Evolutionary conservation across 202 grass and related monocot genomes (phyloP).

Genomic region (Setaria italica): DNA sequence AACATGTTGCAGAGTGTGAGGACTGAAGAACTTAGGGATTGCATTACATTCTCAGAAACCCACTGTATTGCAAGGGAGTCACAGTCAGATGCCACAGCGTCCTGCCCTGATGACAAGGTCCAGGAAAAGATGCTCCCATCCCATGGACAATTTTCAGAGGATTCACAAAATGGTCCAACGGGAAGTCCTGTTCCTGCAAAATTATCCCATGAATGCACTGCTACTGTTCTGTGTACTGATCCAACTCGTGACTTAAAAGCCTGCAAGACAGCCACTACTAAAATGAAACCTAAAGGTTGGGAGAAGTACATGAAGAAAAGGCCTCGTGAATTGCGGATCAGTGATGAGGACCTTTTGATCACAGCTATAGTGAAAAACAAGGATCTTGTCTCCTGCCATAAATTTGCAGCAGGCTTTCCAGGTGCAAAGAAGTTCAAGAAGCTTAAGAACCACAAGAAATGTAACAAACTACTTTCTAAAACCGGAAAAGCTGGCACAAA

Average conservation of each 20-base stretch:
- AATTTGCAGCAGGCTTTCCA: slow-evolving; percentile 58
- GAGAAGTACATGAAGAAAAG: slow-evolving; percentile 72
- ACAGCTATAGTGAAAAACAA: slow-evolving; percentile 95
- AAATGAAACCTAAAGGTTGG: slow-evolving; percentile 57
- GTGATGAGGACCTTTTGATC: slow-evolving; percentile 93
- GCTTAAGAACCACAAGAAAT: slow-evolving; percentile 64
- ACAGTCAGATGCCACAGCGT: slow-evolving; percentile 31
- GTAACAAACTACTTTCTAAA: slow-evolving; percentile 59
- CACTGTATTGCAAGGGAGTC: slow-evolving; percentile 40
- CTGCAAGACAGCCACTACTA: slow-evolving; percentile 44
- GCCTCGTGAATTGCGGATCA: slow-evolving; percentile 80
- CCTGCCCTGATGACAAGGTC: slow-evolving; percentile 28
- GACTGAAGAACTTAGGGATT: slow-evolving; percentile 43
- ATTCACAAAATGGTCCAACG: slow-evolving; percentile 50
- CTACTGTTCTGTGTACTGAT: slow-evolving; percentile 42
- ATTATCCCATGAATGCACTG: slow-evolving; percentile 42
- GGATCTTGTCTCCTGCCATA: slow-evolving; percentile 69
- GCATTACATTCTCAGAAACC: slow-evolving; percentile 39
- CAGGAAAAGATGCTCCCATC: slow-evolving; percentile 40
- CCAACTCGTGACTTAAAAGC: slow-evolving; percentile 33
- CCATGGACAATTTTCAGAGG: slow-evolving; percentile 39
- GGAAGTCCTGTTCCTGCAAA: slow-evolving; percentile 38
- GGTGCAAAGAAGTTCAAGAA: slow-evolving; percentile 66
- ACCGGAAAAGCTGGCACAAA: slow-evolving; percentile 74
- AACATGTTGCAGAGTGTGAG: slow-evolving; percentile 3